These are phyloP conservation scores for Castanea mollissima DNA, from an alignment of 306 rosid genomes.

Conservation along the genomic window DNA sequence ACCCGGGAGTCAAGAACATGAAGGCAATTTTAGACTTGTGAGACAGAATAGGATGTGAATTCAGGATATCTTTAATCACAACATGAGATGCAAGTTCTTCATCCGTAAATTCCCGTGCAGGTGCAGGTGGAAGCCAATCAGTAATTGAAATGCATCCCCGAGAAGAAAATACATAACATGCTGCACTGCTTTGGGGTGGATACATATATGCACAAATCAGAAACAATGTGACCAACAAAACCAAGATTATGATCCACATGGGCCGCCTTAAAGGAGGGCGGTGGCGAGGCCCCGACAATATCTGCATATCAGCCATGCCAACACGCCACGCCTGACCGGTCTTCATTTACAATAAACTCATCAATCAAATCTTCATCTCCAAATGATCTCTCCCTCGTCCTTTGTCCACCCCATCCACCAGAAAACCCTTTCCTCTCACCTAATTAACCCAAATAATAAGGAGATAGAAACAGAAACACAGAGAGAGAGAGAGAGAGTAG, in stretches of 20 bases:
- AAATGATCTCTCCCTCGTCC: constrained; percentile 14
- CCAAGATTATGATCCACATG: constrained; percentile 83
- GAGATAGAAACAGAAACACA: neutral
- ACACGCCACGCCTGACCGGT: constrained; percentile 62
- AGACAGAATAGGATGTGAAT: constrained; percentile 35
- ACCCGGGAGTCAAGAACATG: constrained; percentile 87
- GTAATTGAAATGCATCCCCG: constrained; percentile 64
- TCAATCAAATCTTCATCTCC: constrained; percentile 41
- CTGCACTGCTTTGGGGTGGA: constrained; percentile 61
- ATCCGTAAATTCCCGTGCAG: constrained; percentile 71
- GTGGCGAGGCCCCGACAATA: constrained; percentile 77
- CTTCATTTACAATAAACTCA: constrained; percentile 69
- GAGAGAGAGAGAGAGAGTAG: neutral
- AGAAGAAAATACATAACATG: constrained; percentile 86
- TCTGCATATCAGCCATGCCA: constrained; percentile 76
- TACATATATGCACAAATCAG: constrained; percentile 81
- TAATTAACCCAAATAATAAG: neutral
- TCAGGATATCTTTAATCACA: constrained; percentile 77
- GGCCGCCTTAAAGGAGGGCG: constrained; percentile 85
- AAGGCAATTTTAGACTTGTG: constrained; percentile 80
- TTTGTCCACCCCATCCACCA: constrained; percentile 21
- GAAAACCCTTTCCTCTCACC: neutral
- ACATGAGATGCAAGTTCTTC: constrained; percentile 79
- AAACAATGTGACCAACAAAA: constrained; percentile 74
- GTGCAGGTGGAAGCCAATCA: constrained; percentile 89